These are phyloP conservation scores for Piloderma croceum DNA, from an alignment of 768 basidiomycete species.

Conservation along the genomic window DNA sequence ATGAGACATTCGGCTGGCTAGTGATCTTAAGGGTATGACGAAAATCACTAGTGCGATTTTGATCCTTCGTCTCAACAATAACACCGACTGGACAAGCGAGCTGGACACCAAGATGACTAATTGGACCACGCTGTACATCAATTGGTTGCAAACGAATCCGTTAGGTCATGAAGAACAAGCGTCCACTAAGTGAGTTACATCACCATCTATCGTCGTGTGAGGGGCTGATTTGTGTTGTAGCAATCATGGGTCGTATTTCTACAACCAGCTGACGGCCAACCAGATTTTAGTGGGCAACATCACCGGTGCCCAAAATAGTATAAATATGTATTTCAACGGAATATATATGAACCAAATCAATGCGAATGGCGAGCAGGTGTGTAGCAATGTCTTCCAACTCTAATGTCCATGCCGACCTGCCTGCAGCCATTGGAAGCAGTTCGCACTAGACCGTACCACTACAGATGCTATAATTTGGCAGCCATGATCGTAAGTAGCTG, in stretches of 20 bases:
- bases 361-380: constrained; percentile 54
- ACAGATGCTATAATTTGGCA: constrained; percentile 61
- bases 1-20: no score
- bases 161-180: constrained; percentile 42
- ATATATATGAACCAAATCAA: constrained; percentile 50
- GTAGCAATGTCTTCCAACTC: not conserved
- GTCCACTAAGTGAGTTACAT: constrained; percentile 42
- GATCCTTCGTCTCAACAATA: constrained; percentile 44
- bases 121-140: constrained; percentile 49
- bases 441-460: constrained; percentile 62
- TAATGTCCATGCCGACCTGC: no score
- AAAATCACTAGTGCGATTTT: constrained; percentile 51
- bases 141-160: constrained; percentile 47
- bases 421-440: constrained; percentile 52
- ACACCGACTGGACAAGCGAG: constrained; percentile 49
- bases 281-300: constrained; percentile 50
- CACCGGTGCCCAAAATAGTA: constrained; percentile 40
- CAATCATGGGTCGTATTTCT: constrained; percentile 65
- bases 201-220: not conserved
- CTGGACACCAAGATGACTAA: constrained; percentile 42
- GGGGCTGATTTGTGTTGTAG: constrained; percentile 24
- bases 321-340: constrained; percentile 44
- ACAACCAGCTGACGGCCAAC: constrained; percentile 52
- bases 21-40: constrained; percentile 54
- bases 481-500: constrained; percentile 62